Evolutionary conservation across 73 alveolate genomes (phyloP).

Genomic region (Uronychia setigera): DNA sequence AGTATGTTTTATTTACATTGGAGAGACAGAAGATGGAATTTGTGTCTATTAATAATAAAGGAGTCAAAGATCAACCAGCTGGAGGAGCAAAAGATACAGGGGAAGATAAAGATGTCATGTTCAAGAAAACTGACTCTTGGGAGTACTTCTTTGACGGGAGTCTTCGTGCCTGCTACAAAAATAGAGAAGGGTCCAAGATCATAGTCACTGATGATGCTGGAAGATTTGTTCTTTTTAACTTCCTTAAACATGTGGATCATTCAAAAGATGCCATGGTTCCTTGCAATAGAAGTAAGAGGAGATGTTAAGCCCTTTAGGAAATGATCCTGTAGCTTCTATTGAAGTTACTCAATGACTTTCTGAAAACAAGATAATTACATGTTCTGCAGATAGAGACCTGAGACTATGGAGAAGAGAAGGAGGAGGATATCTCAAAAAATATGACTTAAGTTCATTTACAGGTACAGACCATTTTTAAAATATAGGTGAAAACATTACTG

Average conservation of each 20-base stretch:
- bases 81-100: neutral
- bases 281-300: constrained; percentile 39
- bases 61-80: neutral
- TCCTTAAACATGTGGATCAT: constrained; percentile 55
- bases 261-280: constrained; percentile 52
- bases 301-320: constrained; percentile 21
- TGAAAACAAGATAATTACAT: constrained; percentile 43
- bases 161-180: constrained; percentile 51
- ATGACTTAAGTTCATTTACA: constrained; percentile 64
- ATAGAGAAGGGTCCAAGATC: constrained; percentile 61
- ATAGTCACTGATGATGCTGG: constrained; percentile 49
- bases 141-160: constrained; percentile 64
- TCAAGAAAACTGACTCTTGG: constrained; percentile 33
- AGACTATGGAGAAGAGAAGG: constrained; percentile 52
- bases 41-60: neutral
- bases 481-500: constrained; percentile 53
- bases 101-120: neutral
- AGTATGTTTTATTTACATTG: constrained; percentile 32
- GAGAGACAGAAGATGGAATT: constrained; percentile 46
- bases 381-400: constrained; percentile 61
- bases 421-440: constrained; percentile 51
- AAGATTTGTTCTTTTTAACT: constrained; percentile 38
- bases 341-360: constrained; percentile 45
- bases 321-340: constrained; percentile 61
- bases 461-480: neutral